Conservation (phyloP, 2,329 filamentous ascomycete species). For the Penicillium olsonii region DNA sequence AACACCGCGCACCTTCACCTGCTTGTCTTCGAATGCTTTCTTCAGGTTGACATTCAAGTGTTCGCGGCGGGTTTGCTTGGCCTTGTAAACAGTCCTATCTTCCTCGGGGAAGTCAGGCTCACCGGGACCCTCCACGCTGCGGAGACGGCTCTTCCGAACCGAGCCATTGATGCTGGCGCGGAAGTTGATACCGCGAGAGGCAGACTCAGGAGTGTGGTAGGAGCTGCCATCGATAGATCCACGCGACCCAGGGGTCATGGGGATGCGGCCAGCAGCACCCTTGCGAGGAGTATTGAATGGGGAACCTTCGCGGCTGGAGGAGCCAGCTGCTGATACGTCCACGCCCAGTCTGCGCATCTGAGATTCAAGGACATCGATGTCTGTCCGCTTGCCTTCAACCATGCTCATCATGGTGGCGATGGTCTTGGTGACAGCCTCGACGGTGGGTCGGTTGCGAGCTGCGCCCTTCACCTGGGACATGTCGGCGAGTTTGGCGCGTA, state of each 20-base stretch:
- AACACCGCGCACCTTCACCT: constrained; percentile 34
- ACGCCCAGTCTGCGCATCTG: constrained; percentile 76
- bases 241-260: constrained; percentile 41
- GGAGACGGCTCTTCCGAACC: constrained; percentile 33
- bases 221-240: constrained; percentile 39
- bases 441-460: constrained; percentile 66
- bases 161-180: constrained; percentile 39
- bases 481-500: constrained; percentile 75
- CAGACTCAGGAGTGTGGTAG: constrained; percentile 46
- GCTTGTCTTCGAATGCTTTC: constrained; percentile 36
- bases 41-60: constrained; percentile 39
- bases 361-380: constrained; percentile 85
- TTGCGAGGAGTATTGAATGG: constrained; percentile 43
- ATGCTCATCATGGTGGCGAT: constrained; percentile 90
- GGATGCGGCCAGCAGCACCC: constrained; percentile 27
- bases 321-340: constrained; percentile 25
- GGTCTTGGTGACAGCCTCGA: constrained; percentile 88
- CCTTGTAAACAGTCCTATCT: constrained; percentile 38
- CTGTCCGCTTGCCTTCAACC: constrained; percentile 86
- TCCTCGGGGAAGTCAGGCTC: constrained; percentile 29
- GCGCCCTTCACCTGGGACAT: constrained; percentile 53
- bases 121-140: constrained; percentile 30
- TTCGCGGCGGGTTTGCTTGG: constrained; percentile 38
- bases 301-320: constrained; percentile 38
- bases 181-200: constrained; percentile 33